phyloP scores from a whole-genome alignment of 306 rosid genomes.

The Rubus parviflorus region DNA sequence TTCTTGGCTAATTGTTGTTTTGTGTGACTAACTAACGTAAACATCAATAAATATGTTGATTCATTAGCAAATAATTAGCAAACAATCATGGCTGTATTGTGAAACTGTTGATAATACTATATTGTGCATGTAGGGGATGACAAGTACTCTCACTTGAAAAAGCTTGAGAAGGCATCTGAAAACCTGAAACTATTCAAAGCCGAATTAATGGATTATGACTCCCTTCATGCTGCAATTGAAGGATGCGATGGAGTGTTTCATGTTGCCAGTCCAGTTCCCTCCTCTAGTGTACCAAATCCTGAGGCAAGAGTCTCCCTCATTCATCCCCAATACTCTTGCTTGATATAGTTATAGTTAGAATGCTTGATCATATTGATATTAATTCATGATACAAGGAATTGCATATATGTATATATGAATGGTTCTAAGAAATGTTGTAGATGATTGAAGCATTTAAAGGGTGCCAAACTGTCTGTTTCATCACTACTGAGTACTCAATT shows the following conservation, averaged over 20 bases:
- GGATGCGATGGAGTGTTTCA: constrained; percentile 51
- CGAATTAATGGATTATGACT: constrained; percentile 42
- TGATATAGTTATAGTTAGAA: not conserved
- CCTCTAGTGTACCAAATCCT: constrained; percentile 36
- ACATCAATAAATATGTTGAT: not conserved
- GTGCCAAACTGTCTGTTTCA: not conserved
- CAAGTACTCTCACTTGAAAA: constrained; percentile 38
- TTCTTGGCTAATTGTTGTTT: not conserved
- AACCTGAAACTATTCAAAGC: constrained; percentile 40
- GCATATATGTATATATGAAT: not conserved
- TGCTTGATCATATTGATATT: not conserved
- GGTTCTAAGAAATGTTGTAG: not conserved
- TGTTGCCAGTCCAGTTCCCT: constrained; percentile 51
- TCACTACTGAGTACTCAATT: not conserved
- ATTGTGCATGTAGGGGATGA: constrained; percentile 23
- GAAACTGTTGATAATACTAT: not conserved
- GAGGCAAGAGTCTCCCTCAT: constrained; percentile 25
- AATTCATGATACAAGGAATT: no score
- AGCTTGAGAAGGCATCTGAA: constrained; percentile 29
- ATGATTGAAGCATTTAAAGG: not conserved
- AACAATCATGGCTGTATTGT: not conserved
- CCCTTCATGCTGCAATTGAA: constrained; percentile 31
- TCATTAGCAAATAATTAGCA: not conserved
- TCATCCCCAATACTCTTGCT: not conserved
- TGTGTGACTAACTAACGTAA: not conserved